A percentile compares a stretch with the other conserved stretches of the same genome.
Conservation (phyloP, 768 basidiomycete species). For the Daedaleopsis nitida region DNA sequence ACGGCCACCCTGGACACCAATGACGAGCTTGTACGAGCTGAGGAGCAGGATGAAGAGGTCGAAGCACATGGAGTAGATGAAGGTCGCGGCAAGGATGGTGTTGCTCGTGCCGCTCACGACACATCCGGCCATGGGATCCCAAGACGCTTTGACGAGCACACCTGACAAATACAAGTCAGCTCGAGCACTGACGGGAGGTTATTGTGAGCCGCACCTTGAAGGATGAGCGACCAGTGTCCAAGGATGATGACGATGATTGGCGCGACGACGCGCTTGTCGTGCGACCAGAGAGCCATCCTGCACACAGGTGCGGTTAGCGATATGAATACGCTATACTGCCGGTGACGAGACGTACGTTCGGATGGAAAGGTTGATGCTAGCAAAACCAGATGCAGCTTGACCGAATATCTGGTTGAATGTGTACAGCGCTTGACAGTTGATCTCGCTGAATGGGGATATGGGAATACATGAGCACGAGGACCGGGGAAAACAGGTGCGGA, state of each 20-base stretch:
- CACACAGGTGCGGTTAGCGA: not conserved
- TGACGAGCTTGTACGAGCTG: constrained; percentile 61
- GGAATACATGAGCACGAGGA: not conserved
- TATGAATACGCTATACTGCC: not conserved
- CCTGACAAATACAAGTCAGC: constrained; percentile 37
- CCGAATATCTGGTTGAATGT: constrained; percentile 50
- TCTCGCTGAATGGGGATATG: constrained; percentile 27
- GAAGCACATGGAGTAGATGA: constrained; percentile 77
- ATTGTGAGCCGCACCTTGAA: constrained; percentile 49
- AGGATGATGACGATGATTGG: constrained; percentile 55
- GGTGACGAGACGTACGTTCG: constrained; percentile 38
- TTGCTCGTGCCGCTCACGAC: constrained; percentile 61
- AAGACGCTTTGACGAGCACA: constrained; percentile 56
- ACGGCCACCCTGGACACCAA: constrained; percentile 34
- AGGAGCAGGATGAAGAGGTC: constrained; percentile 64
- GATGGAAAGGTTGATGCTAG: constrained; percentile 49
- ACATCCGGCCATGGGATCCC: constrained; percentile 53
- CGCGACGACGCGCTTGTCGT: constrained; percentile 52
- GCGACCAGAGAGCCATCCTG: constrained; percentile 68
- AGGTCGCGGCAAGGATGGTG: constrained; percentile 63
- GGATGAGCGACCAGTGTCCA: constrained; percentile 74
- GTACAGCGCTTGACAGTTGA: constrained; percentile 50
- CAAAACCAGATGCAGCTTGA: constrained; percentile 45
- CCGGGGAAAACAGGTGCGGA: not conserved
- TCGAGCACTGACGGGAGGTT: not conserved